A percentile compares a stretch with the other conserved stretches of the same genome.
Conservation (phyloP, 805 yeast genomes). For the Barnettozyma vustinii region DNA sequence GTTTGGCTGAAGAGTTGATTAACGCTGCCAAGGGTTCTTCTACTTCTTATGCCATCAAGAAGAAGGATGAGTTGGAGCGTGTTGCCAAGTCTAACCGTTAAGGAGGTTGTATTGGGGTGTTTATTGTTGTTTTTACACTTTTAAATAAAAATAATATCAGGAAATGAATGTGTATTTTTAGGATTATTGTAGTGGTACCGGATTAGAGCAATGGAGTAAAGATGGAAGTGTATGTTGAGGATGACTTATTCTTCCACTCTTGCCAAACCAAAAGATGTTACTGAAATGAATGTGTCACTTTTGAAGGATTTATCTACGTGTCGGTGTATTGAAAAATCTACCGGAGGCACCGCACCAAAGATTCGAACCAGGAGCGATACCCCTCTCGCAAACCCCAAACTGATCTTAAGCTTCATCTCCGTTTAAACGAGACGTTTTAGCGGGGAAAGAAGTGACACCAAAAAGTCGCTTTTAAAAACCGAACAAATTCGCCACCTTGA, state of each 20-base stretch:
- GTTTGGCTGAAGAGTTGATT: constrained; percentile 99
- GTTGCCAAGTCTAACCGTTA: constrained; percentile 99
- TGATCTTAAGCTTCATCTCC: background rate
- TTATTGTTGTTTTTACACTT: constrained; percentile 5
- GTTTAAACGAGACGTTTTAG: background rate
- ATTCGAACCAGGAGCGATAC: background rate
- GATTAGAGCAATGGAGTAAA: background rate
- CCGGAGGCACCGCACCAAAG: background rate
- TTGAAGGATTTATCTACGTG: too few relatives aligned
- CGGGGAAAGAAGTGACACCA: constrained; percentile 2
- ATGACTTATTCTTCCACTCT: too few relatives aligned
- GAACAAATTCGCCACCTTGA: background rate
- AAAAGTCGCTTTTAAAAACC: background rate
- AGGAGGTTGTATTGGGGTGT: constrained; percentile 25
- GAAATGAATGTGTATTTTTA: constrained; percentile 17
- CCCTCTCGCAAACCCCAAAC: background rate
- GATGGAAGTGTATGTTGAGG: too few relatives aligned
- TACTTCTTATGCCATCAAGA: constrained; percentile 99
- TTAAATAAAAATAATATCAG: constrained; percentile 5
- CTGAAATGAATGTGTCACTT: background rate
- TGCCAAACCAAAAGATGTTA: too few relatives aligned
- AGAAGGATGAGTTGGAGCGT: constrained; percentile 99
- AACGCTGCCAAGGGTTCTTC: constrained; percentile 99
- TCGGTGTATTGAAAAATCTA: too few relatives aligned
- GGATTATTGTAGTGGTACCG: background rate